Conservation (phyloP, 2,329 filamentous ascomycete species). For the Aspergillus amoenus region DNA sequence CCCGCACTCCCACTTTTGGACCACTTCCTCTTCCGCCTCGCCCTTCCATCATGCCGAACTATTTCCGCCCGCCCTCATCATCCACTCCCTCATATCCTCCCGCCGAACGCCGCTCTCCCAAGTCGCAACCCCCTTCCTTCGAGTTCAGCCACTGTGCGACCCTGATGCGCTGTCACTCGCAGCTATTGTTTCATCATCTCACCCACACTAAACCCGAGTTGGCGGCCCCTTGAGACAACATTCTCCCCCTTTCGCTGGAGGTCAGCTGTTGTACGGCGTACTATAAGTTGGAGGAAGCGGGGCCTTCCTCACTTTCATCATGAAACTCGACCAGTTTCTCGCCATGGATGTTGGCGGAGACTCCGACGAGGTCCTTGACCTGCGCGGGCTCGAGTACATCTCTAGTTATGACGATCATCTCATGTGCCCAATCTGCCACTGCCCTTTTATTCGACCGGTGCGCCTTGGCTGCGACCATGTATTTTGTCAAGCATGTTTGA, state of each 20-base stretch:
- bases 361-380: conserved; percentile 46
- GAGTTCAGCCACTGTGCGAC: conserved; percentile 18
- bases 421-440: conserved; percentile 64
- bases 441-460: conserved; percentile 60
- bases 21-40: background rate
- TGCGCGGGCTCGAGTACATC: conserved; percentile 60
- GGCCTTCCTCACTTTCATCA: conserved; percentile 11
- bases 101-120: background rate
- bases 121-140: conserved; percentile 3
- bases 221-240: conserved; percentile 15
- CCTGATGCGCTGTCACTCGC: conserved; percentile 21
- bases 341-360: conserved; percentile 29
- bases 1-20: background rate
- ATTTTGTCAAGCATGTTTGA: conserved; percentile 61
- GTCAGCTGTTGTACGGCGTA: background rate
- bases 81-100: conserved; percentile 8
- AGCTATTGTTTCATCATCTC: conserved; percentile 23
- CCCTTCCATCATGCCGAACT: background rate
- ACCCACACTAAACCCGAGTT: conserved; percentile 17
- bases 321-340: conserved; percentile 35
- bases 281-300: background rate
- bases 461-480: conserved; percentile 62
- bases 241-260: conserved; percentile 2
- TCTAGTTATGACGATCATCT: conserved; percentile 58
- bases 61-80: conserved; percentile 16